These are phyloP conservation scores for Diaporthe amygdali DNA, from an alignment of 2,329 filamentous ascomycete genomes.

Conservation along the genomic window DNA sequence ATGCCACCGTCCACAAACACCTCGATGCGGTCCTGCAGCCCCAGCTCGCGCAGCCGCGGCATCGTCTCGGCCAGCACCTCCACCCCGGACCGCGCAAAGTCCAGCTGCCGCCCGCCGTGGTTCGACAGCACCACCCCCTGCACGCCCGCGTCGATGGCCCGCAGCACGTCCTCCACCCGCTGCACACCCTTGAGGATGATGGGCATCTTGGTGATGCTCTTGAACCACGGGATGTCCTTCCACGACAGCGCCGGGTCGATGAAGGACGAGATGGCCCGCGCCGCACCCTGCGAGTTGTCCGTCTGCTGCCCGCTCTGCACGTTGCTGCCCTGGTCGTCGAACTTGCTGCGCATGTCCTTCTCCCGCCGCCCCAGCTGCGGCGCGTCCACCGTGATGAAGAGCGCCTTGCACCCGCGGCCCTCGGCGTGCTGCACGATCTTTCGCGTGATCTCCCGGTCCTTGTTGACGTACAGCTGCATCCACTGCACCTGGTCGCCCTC, in stretches of 20 bases:
- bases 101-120: constrained; percentile 92
- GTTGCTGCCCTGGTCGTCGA: constrained; percentile 80
- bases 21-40: constrained; percentile 79
- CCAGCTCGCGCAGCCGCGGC: constrained; percentile 78
- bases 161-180: constrained; percentile 91
- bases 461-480: constrained; percentile 98
- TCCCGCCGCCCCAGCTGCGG: constrained; percentile 93
- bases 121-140: constrained; percentile 94
- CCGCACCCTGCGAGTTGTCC: constrained; percentile 89
- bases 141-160: constrained; percentile 80
- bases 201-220: constrained; percentile 88
- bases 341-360: constrained; percentile 97
- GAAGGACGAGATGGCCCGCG: constrained; percentile 92
- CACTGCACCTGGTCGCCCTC: constrained; percentile 86
- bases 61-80: constrained; percentile 94
- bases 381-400: constrained; percentile 98
- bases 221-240: constrained; percentile 95
- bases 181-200: constrained; percentile 97
- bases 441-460: constrained; percentile 88
- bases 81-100: constrained; percentile 86
- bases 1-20: constrained; percentile 92
- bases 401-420: constrained; percentile 85
- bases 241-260: constrained; percentile 95
- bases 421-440: constrained; percentile 93
- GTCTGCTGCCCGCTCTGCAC: constrained; percentile 80